phyloP scores from a whole-genome alignment of 164 flowering plant genomes.

The Aristolochia fimbriata region DNA sequence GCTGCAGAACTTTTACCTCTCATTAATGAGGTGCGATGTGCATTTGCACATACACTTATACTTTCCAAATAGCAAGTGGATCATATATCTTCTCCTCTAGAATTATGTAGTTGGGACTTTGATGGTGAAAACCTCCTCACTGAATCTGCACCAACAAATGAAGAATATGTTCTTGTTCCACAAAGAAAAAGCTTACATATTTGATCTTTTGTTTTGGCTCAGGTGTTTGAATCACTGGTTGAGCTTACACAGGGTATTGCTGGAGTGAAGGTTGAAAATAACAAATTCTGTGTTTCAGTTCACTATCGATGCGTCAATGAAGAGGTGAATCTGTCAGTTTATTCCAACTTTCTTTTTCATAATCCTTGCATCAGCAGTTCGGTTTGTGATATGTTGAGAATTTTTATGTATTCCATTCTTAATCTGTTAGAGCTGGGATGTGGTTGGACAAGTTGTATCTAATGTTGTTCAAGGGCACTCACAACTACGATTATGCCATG shows the following conservation, averaged over 20 bases:
- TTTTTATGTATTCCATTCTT: not conserved
- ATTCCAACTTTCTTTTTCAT: not conserved
- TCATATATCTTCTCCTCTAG: too few relatives aligned
- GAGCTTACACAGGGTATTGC: slow-evolving; percentile 4
- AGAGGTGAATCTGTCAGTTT: slow-evolving; percentile 2
- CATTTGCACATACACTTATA: not conserved
- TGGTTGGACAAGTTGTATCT: slow-evolving; percentile 4
- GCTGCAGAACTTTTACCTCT: slow-evolving; percentile 74
- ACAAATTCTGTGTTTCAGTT: slow-evolving; percentile 14
- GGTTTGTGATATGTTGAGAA: not conserved
- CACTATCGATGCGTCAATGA: slow-evolving; percentile 13
- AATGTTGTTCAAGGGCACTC: slow-evolving; percentile 7
- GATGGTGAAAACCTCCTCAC: too few relatives aligned
- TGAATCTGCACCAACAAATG: too few relatives aligned
- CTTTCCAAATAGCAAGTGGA: not conserved
- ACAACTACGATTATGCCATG: slow-evolving; percentile 6
- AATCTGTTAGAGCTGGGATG: slow-evolving; percentile 8
- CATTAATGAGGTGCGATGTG: slow-evolving; percentile 55
- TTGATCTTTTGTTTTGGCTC: not conserved
- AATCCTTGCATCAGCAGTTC: not conserved
- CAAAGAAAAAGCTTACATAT: too few relatives aligned
- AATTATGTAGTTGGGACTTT: too few relatives aligned
- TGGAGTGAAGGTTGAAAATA: slow-evolving; percentile 10
- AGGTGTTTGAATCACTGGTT: slow-evolving; percentile 8
- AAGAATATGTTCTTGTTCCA: too few relatives aligned